Conservation (phyloP, 1,284 basidiomycete genomes). For the Cutaneotrichosporon sp. region DNA sequence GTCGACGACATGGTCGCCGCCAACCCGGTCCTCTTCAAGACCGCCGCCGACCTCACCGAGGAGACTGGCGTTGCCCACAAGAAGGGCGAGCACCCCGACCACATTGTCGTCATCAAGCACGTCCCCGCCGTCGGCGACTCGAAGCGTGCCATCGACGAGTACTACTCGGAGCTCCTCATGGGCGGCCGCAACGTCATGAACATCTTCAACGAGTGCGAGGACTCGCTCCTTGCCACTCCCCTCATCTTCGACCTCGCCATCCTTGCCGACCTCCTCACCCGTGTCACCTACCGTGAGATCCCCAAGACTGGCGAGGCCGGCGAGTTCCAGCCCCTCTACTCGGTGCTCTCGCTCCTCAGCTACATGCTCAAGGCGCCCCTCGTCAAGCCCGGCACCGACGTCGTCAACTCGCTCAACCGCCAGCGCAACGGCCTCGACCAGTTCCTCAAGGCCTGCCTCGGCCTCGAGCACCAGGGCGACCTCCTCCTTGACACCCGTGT, state of each 20-base stretch:
- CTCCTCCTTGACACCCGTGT: conserved; percentile 81
- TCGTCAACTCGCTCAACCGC: conserved; percentile 92
- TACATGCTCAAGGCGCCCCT: conserved; percentile 99
- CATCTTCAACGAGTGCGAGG: conserved; percentile 98
- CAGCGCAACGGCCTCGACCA: conserved; percentile 93
- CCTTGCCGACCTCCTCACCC: conserved; percentile 91
- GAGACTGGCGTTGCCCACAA: conserved; percentile 62
- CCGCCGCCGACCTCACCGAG: conserved; percentile 44
- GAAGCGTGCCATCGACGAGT: conserved; percentile 95
- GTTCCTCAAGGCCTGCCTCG: conserved; percentile 71
- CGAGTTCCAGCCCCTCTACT: conserved; percentile 79
- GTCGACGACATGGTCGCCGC: conserved; percentile 97
- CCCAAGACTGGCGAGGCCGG: conserved; percentile 51
- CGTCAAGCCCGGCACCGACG: conserved; percentile 92
- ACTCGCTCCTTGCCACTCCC: conserved; percentile 93
- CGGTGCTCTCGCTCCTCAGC: conserved; percentile 81
- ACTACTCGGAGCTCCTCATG: conserved; percentile 82
- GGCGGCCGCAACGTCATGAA: conserved; percentile 60
- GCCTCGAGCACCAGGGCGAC: conserved; percentile 78
- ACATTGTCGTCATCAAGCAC: conserved; percentile 95
- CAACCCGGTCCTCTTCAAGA: conserved; percentile 86
- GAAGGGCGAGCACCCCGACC: conserved; percentile 79
- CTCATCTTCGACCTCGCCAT: conserved; percentile 93
- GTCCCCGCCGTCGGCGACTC: conserved; percentile 85
- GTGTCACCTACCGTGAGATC: conserved; percentile 77